Percentiles rank a stretch among this genome's conserved stretches.
Evolutionary conservation across 164 flowering plant species (phyloP).

Genomic region (Vitis amurensis): DNA sequence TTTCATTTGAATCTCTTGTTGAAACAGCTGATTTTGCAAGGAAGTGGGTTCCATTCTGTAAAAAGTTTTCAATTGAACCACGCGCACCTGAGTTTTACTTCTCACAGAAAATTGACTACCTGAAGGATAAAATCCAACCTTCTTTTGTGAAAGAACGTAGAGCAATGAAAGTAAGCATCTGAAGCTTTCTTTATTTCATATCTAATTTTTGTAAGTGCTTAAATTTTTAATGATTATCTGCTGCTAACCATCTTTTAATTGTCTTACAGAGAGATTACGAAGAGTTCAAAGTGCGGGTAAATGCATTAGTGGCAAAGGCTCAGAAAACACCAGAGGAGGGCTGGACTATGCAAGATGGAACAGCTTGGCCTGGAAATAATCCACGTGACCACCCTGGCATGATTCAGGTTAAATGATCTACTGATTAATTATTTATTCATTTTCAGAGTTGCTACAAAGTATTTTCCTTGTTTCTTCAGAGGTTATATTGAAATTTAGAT

Average conservation of each 20-base stretch:
- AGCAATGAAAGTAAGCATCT: slow-evolving; percentile 83
- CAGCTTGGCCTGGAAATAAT: slow-evolving; percentile 91
- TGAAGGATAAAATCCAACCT: slow-evolving; percentile 95
- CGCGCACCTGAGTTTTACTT: slow-evolving; percentile 98
- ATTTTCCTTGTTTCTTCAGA: background rate
- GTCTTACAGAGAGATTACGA: slow-evolving; percentile 87
- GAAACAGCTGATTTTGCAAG: slow-evolving; percentile 95
- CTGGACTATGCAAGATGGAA: slow-evolving; percentile 93
- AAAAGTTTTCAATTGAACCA: slow-evolving; percentile 87
- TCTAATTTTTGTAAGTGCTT: background rate
- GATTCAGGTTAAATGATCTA: slow-evolving; percentile 69
- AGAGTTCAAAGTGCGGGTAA: slow-evolving; percentile 86
- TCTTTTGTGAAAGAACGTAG: slow-evolving; percentile 98
- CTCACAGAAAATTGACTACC: slow-evolving; percentile 95
- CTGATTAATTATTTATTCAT: background rate
- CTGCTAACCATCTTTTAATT: slow-evolving; percentile 7
- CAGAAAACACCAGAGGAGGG: slow-evolving; percentile 97
- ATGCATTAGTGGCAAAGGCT: slow-evolving; percentile 93
- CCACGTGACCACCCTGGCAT: slow-evolving; percentile 89
- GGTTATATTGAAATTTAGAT: too few species aligned
- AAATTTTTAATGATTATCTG: background rate
- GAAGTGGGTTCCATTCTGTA: slow-evolving; percentile 97
- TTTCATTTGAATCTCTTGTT: slow-evolving; percentile 82
- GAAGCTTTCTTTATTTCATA: slow-evolving; percentile 8
- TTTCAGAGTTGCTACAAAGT: background rate